Conservation (phyloP, 2,329 filamentous ascomycete species). For the Apiospora hydei region DNA sequence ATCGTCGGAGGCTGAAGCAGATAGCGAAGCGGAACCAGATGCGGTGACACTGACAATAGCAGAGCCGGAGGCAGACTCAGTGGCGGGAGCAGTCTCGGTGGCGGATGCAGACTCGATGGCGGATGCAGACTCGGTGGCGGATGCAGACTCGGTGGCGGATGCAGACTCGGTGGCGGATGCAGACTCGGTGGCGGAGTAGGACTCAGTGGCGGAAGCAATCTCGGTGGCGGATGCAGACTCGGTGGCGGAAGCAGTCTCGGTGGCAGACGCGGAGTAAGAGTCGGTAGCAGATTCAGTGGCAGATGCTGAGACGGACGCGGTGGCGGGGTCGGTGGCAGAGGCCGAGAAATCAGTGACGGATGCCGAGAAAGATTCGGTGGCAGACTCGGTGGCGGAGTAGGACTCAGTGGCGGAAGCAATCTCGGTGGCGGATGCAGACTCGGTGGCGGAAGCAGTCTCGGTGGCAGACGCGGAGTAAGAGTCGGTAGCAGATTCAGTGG, state of each 20-base stretch:
- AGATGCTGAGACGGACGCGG: too few relatives aligned
- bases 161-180: conserved; percentile 1
- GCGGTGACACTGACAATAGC: conserved; percentile 1
- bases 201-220: neutral
- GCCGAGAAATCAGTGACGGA: conserved; percentile 2
- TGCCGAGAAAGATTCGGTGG: neutral
- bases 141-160: too few relatives aligned
- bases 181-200: neutral
- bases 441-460: neutral
- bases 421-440: neutral
- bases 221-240: too few relatives aligned
- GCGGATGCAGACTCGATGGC: neutral
- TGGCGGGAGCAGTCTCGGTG: neutral
- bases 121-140: neutral
- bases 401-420: neutral
- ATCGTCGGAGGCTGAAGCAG: neutral
- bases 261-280: conserved; percentile 17
- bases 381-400: neutral
- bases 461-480: conserved; percentile 18
- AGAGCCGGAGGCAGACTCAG: neutral
- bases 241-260: too few relatives aligned
- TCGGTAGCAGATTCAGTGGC: neutral
- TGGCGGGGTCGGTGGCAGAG: conserved; percentile 9
- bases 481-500: neutral
- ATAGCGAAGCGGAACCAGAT: neutral